These are phyloP conservation scores for Leishmania braziliensis DNA, from an alignment of 208 protist species.

Conservation along the genomic window DNA sequence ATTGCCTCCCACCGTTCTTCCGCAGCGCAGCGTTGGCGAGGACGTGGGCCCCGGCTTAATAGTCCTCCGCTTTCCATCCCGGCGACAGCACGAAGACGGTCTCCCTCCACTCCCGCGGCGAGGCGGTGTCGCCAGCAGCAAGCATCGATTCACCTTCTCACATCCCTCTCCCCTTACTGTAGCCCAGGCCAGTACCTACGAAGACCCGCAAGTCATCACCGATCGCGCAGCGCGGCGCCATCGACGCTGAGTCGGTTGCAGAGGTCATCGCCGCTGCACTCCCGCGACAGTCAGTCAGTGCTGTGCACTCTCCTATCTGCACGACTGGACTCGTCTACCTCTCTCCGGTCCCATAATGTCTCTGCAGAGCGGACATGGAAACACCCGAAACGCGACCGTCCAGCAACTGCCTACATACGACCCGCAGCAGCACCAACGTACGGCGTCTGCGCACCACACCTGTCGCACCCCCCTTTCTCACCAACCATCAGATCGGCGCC, in stretches of 20 bases:
- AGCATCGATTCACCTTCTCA: not conserved
- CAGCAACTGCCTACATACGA: not conserved
- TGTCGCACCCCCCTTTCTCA: not conserved
- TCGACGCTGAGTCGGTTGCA: not conserved
- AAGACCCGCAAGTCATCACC: not conserved
- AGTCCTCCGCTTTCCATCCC: not conserved
- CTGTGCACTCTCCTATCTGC: not conserved
- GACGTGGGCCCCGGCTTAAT: not conserved
- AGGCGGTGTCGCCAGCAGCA: not conserved
- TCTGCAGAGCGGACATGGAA: not conserved
- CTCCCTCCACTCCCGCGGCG: not conserved
- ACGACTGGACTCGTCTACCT: not conserved
- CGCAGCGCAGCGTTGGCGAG: not conserved
- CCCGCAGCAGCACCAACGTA: not conserved
- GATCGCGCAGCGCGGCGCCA: not conserved
- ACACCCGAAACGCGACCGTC: not conserved
- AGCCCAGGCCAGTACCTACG: not conserved
- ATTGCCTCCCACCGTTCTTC: not conserved
- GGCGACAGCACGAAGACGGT: too few relatives aligned
- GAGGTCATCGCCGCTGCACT: not conserved
- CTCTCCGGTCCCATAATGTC: not conserved
- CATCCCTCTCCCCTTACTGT: constrained; percentile 5
- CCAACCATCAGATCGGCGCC: not conserved
- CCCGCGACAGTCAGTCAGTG: too few relatives aligned
- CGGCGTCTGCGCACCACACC: not conserved